Base-by-base conservation (phyloP, 257 asterid genomes). In the Penstemon eatonii region DNA sequence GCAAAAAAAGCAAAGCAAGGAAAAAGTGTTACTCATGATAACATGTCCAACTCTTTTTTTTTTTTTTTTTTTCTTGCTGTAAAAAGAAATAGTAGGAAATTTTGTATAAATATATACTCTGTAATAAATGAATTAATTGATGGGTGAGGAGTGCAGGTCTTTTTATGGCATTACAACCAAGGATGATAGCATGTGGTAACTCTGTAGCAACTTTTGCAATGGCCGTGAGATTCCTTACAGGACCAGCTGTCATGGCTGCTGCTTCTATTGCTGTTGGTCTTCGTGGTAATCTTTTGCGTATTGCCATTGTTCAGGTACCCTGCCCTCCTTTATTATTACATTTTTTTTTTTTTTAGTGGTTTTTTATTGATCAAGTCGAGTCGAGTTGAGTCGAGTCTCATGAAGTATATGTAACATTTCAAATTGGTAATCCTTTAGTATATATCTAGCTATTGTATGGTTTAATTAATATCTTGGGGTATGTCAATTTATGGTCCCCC, bases 171-270 rank as follows among this genome's bases (percentile, higher is more conserved):
- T 84, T 93, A 84, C 98, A 93, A 79, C 98, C 97, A 70, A 81
- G 88, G 86, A 93, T 93, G 50, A 93, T 93, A 80, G 96, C 98
- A 84, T 90, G 98, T 88, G 98, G 98, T 68, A 93, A 93, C 71
- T 78, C 87, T 5, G 78, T 88, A 39, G 98, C 98, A 76, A 69
- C 94, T 65, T 88, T 90, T 83, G 69, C 98, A 0, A 90, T 90
- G 97, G 94, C 95, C 69, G 97, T 93, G 75, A 93, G 98, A 90
- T 93, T 93, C 91, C 94, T 93, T 82, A 82, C 95, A 12, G 97
- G 97, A 44, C 98, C 98, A 77, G 98, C 98, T 84, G 95, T 93
- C 78, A 93, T 93, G 97, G 98, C 96, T 47, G 96, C 94, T 71
- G 90, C 98, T 78, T 93, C 97, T 83, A 82, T 88, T 78, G 97